A percentile compares a stretch with the other conserved stretches of the same genome.
These are phyloP conservation scores for Clonostachys rosea DNA, from an alignment of 2,329 filamentous ascomycete species.

Conservation along the genomic window DNA sequence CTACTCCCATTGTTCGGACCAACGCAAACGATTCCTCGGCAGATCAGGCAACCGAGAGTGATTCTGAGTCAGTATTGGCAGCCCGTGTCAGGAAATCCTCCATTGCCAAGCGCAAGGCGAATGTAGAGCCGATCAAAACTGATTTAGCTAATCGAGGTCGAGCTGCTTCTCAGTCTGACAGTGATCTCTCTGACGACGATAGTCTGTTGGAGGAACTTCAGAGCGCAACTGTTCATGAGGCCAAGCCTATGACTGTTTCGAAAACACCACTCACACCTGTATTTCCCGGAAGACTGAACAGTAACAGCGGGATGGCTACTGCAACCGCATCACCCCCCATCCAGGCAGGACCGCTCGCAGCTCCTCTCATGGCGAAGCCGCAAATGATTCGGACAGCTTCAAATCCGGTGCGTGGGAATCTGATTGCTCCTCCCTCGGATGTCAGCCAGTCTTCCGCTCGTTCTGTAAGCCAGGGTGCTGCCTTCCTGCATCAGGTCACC, in stretches of 20 bases:
- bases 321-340: neutral
- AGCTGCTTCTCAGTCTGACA: conserved; percentile 18
- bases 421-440: conserved; percentile 37
- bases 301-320: neutral
- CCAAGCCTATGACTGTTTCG: conserved; percentile 72
- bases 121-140: conserved; percentile 52
- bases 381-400: conserved; percentile 43
- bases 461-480: conserved; percentile 52
- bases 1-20: too few species aligned
- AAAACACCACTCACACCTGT: conserved; percentile 77
- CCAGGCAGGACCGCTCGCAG: neutral
- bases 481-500: conserved; percentile 47
- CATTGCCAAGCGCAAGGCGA: conserved; percentile 21
- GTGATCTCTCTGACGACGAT: conserved; percentile 66
- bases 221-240: conserved; percentile 76
- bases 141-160: conserved; percentile 22
- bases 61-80: conserved; percentile 15
- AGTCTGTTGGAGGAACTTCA: conserved; percentile 82
- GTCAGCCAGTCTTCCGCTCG: conserved; percentile 39
- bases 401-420: conserved; percentile 34
- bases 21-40: too few species aligned
- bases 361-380: neutral
- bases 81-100: neutral
- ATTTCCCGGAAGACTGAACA: conserved; percentile 31
- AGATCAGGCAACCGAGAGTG: conserved; percentile 2